Percentiles rank a stretch among this genome's conserved stretches.
These are phyloP conservation scores for Raddia guianensis DNA, from an alignment of 176 grass and related monocot genomes.

Conservation along the genomic window DNA sequence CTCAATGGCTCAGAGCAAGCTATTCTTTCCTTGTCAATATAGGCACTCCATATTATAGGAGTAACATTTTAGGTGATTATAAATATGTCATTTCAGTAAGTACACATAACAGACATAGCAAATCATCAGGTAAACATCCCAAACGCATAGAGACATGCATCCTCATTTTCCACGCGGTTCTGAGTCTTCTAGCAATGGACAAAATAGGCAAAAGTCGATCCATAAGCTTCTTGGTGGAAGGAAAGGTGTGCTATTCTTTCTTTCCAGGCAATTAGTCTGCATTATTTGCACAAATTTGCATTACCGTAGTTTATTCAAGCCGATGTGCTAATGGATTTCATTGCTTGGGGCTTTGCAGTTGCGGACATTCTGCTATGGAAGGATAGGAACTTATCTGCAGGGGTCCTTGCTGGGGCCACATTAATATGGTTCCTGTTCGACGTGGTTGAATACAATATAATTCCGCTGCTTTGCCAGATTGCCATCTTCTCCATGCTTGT, in stretches of 20 bases:
- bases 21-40: constrained; percentile 64
- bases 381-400: constrained; percentile 67
- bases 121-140: neutral
- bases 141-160: constrained; percentile 37
- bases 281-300: neutral
- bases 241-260: constrained; percentile 48
- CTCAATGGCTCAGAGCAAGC: constrained; percentile 37
- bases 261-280: neutral
- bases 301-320: neutral
- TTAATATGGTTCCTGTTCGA: constrained; percentile 79
- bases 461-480: constrained; percentile 74
- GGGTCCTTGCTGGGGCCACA: constrained; percentile 63
- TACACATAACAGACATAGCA: constrained; percentile 17
- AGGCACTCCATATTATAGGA: neutral
- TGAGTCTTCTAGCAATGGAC: constrained; percentile 2
- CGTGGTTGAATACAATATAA: constrained; percentile 75
- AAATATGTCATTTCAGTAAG: constrained; percentile 13
- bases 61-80: constrained; percentile 38
- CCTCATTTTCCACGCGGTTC: constrained; percentile 41
- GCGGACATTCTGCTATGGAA: constrained; percentile 81
- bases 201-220: constrained; percentile 39
- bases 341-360: constrained; percentile 40
- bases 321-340: neutral
- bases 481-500: constrained; percentile 54
- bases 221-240: constrained; percentile 58